phyloP scores from a whole-genome alignment of 345 rosid genomes.

The Euphorbia lathyris region DNA sequence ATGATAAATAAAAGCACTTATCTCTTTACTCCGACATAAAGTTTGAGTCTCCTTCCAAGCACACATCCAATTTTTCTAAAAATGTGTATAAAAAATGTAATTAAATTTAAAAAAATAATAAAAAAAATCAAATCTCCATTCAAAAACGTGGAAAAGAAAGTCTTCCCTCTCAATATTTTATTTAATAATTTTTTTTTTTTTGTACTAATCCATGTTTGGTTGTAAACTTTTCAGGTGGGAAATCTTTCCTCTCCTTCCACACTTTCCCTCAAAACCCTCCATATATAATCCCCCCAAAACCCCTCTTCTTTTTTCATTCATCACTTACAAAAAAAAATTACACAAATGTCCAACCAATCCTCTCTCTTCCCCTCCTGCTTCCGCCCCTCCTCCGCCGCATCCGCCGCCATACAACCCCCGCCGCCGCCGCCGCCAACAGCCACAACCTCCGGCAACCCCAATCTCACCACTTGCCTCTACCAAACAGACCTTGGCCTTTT shows the following conservation, averaged over 20 bases:
- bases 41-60: too few relatives aligned
- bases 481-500: constrained; percentile 73
- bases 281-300: constrained; percentile 16
- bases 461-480: constrained; percentile 68
- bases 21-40: too few relatives aligned
- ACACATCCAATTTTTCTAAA: too few relatives aligned
- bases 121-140: background rate
- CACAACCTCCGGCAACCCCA: constrained; percentile 38
- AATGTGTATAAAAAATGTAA: too few relatives aligned
- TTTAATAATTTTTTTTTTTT: background rate
- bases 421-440: constrained; percentile 32
- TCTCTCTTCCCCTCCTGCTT: constrained; percentile 45
- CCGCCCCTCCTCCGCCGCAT: constrained; percentile 37
- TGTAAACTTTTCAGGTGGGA: background rate
- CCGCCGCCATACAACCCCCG: constrained; percentile 14
- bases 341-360: constrained; percentile 51
- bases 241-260: background rate
- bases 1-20: too few relatives aligned
- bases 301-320: constrained; percentile 14
- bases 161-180: background rate
- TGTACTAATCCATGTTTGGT: background rate
- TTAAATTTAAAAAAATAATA: too few relatives aligned
- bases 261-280: background rate
- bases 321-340: too few relatives aligned
- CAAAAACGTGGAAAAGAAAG: constrained; percentile 2